Conservation (phyloP, 495 filamentous ascomycete genomes). For the Darksidea phi region DNA sequence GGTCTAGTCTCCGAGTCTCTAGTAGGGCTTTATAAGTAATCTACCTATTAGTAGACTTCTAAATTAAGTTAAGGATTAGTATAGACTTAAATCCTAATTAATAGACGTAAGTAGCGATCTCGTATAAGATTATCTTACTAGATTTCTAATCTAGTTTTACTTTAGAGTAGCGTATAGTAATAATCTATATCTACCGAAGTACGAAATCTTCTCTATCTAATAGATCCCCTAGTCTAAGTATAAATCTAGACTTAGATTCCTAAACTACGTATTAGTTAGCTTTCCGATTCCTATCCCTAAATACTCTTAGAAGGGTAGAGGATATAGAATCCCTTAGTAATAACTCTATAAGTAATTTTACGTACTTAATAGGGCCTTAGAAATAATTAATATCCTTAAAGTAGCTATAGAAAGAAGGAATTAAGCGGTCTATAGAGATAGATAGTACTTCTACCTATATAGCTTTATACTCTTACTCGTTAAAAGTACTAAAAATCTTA, state of each 20-base stretch:
- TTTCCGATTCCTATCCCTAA: slow-evolving; percentile 4
- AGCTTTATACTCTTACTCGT: not conserved
- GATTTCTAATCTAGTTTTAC: not conserved
- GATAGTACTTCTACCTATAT: slow-evolving; percentile 3
- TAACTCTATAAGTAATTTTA: slow-evolving; percentile 5
- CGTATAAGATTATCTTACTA: not conserved
- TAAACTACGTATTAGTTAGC: slow-evolving; percentile 1
- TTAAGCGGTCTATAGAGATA: slow-evolving; percentile 2
- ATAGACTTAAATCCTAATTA: slow-evolving; percentile 11
- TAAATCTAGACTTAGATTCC: slow-evolving; percentile 4
- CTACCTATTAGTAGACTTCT: not conserved
- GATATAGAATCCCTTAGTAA: not conserved
- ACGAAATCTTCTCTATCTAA: not conserved
- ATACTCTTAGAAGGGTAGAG: slow-evolving; percentile 3
- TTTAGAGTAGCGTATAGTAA: not conserved
- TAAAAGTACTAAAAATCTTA: slow-evolving; percentile 11
- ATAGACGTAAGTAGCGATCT: slow-evolving; percentile 3
- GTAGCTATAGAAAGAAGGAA: slow-evolving; percentile 9
- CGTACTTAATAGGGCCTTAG: not conserved
- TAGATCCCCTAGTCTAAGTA: not conserved
- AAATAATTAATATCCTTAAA: slow-evolving; percentile 8
- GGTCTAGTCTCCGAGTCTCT: not conserved
- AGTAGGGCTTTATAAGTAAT: slow-evolving; percentile 4
- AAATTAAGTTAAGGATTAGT: not conserved
- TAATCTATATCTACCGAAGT: slow-evolving; percentile 5